phyloP scores from a whole-genome alignment of 768 basidiomycete genomes.

The Trametopsis cervina region DNA sequence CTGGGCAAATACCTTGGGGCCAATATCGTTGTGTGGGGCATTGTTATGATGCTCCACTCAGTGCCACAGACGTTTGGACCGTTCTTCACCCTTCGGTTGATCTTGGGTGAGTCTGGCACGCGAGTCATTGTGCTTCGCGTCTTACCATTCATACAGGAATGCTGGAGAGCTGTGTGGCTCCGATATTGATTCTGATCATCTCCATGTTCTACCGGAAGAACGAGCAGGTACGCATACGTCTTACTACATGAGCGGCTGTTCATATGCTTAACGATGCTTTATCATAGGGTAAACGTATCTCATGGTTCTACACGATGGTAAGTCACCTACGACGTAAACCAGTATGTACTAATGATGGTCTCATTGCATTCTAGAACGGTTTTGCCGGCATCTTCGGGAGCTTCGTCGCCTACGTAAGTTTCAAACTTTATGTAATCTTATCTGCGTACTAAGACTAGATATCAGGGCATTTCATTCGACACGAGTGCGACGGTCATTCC shows the following conservation, averaged over 20 bases:
- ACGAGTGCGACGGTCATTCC: constrained; percentile 39
- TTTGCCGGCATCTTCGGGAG: constrained; percentile 55
- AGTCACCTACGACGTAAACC: not conserved
- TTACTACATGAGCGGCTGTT: not conserved
- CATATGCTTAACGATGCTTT: not conserved
- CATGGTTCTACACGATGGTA: constrained; percentile 66
- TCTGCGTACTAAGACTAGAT: not conserved
- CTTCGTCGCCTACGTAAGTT: constrained; percentile 44
- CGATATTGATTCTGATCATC: constrained; percentile 53
- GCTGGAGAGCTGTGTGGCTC: constrained; percentile 62
- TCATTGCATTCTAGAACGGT: constrained; percentile 6
- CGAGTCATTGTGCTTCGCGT: too few species aligned
- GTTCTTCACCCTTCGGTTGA: constrained; percentile 56
- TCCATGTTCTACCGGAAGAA: constrained; percentile 67
- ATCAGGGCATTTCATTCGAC: constrained; percentile 45
- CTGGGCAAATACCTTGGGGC: constrained; percentile 55
- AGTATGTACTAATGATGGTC: too few species aligned
- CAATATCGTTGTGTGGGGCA: constrained; percentile 57
- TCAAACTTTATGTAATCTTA: not conserved
- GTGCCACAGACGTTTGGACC: constrained; percentile 48
- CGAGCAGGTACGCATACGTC: constrained; percentile 38
- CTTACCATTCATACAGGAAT: constrained; percentile 46
- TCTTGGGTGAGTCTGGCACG: constrained; percentile 36
- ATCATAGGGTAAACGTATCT: constrained; percentile 46
- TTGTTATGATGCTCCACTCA: constrained; percentile 53